A percentile compares a stretch with the other conserved stretches of the same genome.
phyloP scores from a whole-genome alignment of 345 rosid species.

The Firmiana major region DNA sequence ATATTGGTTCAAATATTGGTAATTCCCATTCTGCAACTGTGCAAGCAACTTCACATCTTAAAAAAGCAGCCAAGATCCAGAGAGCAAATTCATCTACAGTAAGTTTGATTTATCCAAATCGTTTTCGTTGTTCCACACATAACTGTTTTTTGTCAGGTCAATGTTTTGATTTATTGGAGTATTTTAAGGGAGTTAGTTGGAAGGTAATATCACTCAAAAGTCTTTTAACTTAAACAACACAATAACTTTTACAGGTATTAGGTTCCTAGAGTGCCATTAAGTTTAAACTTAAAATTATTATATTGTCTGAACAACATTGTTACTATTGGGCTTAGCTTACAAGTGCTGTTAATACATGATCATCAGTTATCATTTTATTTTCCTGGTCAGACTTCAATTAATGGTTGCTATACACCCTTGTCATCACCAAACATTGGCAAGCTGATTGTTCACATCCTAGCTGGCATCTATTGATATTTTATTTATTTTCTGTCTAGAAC shows the following conservation, averaged over 20 bases:
- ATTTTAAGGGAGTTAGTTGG: neutral
- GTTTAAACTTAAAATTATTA: neutral
- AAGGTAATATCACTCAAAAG: neutral
- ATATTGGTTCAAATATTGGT: constrained; percentile 58
- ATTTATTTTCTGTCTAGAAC: neutral
- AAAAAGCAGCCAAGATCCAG: constrained; percentile 56
- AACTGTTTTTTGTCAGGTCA: neutral
- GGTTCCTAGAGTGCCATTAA: neutral
- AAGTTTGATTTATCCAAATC: constrained; percentile 13
- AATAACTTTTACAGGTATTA: neutral
- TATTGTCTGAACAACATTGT: neutral
- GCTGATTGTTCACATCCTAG: neutral
- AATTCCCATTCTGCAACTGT: constrained; percentile 52
- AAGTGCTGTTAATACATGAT: too few relatives aligned
- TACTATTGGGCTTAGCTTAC: neutral
- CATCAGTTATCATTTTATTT: neutral
- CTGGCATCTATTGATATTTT: neutral
- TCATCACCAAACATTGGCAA: neutral
- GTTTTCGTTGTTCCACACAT: neutral
- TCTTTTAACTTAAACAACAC: neutral
- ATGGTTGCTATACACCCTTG: neutral
- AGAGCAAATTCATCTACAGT: constrained; percentile 66
- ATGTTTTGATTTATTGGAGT: neutral
- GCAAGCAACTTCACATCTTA: constrained; percentile 56
- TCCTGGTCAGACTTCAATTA: neutral